These are phyloP conservation scores for Solanum appendiculatum DNA, from an alignment of 257 asterid species.

Conservation along the genomic window DNA sequence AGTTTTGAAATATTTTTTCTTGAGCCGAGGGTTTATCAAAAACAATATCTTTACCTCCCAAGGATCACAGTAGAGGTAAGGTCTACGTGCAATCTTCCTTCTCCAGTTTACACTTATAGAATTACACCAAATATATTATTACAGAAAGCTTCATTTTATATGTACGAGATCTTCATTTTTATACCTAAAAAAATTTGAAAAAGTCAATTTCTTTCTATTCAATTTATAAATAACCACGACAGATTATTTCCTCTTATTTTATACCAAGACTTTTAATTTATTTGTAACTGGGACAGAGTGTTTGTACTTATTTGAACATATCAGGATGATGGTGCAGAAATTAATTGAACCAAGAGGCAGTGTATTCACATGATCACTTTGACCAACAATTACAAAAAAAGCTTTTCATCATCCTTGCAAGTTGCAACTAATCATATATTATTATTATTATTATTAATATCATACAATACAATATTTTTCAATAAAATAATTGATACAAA, in stretches of 20 bases:
- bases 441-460: neutral
- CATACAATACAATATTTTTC: neutral
- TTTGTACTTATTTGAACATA: neutral
- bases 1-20: neutral
- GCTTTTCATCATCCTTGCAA: neutral
- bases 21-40: neutral
- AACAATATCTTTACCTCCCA: neutral
- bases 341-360: neutral
- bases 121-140: neutral
- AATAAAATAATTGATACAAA: neutral
- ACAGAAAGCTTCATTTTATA: neutral
- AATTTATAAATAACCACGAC: neutral
- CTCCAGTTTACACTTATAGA: accelerated
- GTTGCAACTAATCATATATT: neutral
- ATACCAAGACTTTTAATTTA: neutral
- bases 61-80: accelerated
- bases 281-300: neutral
- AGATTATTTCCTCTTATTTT: neutral
- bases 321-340: neutral
- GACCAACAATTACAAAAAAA: neutral
- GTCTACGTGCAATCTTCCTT: accelerated
- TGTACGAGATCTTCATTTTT: neutral
- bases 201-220: too few species aligned
- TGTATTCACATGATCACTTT: constrained; percentile 1
- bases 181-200: accelerated